Base-by-base conservation (phyloP, 139 green algal species). In the Tetratostichococcus sp. region DNA sequence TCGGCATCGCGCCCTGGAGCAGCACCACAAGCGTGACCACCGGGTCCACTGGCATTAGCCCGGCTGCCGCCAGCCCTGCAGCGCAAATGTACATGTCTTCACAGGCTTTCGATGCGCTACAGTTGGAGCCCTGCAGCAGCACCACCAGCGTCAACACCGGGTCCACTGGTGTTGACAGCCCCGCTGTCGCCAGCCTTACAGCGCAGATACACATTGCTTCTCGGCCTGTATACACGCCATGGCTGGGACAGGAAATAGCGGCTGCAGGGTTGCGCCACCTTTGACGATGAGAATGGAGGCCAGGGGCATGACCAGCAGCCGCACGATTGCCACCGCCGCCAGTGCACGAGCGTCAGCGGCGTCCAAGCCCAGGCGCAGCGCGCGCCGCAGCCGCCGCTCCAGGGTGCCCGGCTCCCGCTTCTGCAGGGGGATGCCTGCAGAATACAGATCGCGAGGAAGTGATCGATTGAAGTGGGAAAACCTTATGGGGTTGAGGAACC, bases 1-100 rank as follows among this genome's bases (percentile, higher is more conserved):
- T 84, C 14, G 87, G 87, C 87, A 92, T 92, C 17, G 81, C 79
- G 5, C 75, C 72, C 71, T 75, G 70, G 16, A 81, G 39, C 70
- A 90, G 75, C 14, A 89, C 39, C 1, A 81, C 73, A 23, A 92
- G 59, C 1, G 72, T 69, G 75, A 84, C 88, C n/a, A 80, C 66
- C 1, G 75, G 75, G 30, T 82, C 66, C 30, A 35, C 68, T 19
- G 79, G 75, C 30, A 91, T 67, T 14, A 72, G 25, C 4, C 71
- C 65, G 26, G 71, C 28, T 1, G 33, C 22, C 4, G n/a, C 26
- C 31, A 88, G n/a, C 33, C 14, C 74, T 43, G 34, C 32, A 50
- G 39, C 11, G 11, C 39, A 50, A 11, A 50, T 50, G 39, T 11
- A 50, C 39, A 50, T n/a, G n/a, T n/a, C n/a, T n/a, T n/a, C n/a